Conservation (phyloP, 2,329 filamentous ascomycete species). For the Aspergillus sp. region DNA sequence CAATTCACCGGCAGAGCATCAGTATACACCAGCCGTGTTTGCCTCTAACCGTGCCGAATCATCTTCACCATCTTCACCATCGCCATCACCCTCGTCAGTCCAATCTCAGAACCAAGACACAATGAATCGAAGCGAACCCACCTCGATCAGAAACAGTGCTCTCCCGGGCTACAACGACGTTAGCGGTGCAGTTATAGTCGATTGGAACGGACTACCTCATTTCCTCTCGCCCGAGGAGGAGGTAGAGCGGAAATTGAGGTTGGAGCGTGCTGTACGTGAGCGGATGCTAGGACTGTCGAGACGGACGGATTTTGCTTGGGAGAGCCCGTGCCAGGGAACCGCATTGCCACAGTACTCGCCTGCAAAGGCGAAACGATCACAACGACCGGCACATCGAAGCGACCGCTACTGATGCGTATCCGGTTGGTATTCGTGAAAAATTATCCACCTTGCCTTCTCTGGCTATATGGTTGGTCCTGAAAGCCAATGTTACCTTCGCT, state of each 20-base stretch:
- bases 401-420: not conserved
- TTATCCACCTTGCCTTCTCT: not conserved
- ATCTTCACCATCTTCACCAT: not conserved
- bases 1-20: not conserved
- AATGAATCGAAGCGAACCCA: conserved; percentile 1
- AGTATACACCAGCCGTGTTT: not conserved
- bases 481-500: not conserved
- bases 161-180: conserved; percentile 27
- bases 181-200: conserved; percentile 27
- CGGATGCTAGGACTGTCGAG: conserved; percentile 25
- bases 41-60: not conserved
- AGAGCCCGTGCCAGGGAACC: conserved; percentile 6
- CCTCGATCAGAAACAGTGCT: not conserved
- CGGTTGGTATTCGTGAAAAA: not conserved
- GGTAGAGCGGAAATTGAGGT: conserved; percentile 14
- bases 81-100: not conserved
- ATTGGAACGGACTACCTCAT: conserved; percentile 21
- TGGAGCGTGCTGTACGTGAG: conserved; percentile 24
- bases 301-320: conserved; percentile 23
- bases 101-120: not conserved
- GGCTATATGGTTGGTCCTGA: not conserved
- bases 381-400: not conserved
- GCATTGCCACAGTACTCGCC: conserved; percentile 17
- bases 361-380: not conserved
- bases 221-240: conserved; percentile 28